Base-by-base conservation (phyloP, 345 rosid species). In the Raphanus raphanistrum region DNA sequence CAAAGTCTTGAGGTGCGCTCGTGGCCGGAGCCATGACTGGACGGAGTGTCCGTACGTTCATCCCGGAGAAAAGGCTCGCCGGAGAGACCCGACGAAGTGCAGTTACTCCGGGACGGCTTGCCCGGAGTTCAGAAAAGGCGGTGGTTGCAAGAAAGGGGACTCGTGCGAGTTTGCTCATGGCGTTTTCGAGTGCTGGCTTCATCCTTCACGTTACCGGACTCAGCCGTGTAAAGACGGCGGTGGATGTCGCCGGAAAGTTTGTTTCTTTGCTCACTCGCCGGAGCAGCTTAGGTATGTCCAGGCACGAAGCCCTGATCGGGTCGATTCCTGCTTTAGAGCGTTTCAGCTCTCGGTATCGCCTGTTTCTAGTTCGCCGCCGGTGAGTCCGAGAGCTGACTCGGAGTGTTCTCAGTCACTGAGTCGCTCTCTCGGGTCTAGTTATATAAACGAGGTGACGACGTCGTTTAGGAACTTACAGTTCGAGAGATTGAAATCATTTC, bases 21-120 rank as follows among this genome's bases (percentile, higher is more conserved):
- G 97, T 21, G 97, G 98, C 6, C 73, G 93, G 68, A 87, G 93
- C 6, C 98, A 93, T 52, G 98, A 93, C 84, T 93, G 98, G 98
- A 93, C 98, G 0, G 98, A 93, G 85, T 93, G 97, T 73, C 45
- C 45, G 45, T 38, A 38, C 45, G 45, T 9, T 38, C 45, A 38
- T 10, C 45, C 45, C 45, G 45, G 45, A 10, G 45, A 38, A 3
- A 38, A 38, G 45, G 45, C 45, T 38, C 45, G 13, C 45, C 45
- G 45, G 26, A 84, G 98, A 4, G 98, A 93, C 76, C 97, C 97
- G 60, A 76, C 89, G 61, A 85, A 88, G 84, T 86, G 81, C 66
- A 88, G 84, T 52, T 93, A 93, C 65, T 88, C 96, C 1, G 97
- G 97, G 0, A 81, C 96, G 11, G 91, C 94, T 2, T 93, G 98